A percentile compares a stretch with the other conserved stretches of the same genome.
Conservation (phyloP, 495 filamentous ascomycete genomes). For the Corynascus novoguineensis region DNA sequence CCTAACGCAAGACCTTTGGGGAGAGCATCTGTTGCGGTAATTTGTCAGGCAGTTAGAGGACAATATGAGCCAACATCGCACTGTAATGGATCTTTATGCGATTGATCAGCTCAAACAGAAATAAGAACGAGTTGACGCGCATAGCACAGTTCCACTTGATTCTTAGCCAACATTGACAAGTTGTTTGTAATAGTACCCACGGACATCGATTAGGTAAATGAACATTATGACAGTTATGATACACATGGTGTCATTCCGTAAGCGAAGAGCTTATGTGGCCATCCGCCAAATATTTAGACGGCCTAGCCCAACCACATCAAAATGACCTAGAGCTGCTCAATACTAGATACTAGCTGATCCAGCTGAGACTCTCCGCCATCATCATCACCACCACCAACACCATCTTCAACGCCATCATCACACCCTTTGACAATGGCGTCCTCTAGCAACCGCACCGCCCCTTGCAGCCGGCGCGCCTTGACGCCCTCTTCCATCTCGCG, state of each 20-base stretch:
- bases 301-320: neutral
- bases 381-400: neutral
- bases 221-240: no score
- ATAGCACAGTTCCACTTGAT: no score
- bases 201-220: no score
- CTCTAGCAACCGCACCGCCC: conserved; percentile 43
- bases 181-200: no score
- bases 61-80: no score
- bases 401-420: neutral
- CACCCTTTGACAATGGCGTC: conserved; percentile 31
- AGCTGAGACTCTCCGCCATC: conserved; percentile 30
- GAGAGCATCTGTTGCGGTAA: no score
- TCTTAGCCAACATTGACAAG: no score
- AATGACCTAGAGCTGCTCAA: conserved; percentile 41
- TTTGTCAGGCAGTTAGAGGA: no score
- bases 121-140: no score
- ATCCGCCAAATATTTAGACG: neutral
- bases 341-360: conserved; percentile 42
- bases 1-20: neutral
- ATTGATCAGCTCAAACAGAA: no score
- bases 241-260: no score
- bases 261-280: neutral
- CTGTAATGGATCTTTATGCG: no score
- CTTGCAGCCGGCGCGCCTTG: conserved; percentile 49
- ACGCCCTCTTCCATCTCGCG: conserved; percentile 72